Percentiles rank a stretch among this genome's conserved stretches.
Conservation (phyloP, 1,284 basidiomycete genomes). For the Naganishia cerealis region DNA sequence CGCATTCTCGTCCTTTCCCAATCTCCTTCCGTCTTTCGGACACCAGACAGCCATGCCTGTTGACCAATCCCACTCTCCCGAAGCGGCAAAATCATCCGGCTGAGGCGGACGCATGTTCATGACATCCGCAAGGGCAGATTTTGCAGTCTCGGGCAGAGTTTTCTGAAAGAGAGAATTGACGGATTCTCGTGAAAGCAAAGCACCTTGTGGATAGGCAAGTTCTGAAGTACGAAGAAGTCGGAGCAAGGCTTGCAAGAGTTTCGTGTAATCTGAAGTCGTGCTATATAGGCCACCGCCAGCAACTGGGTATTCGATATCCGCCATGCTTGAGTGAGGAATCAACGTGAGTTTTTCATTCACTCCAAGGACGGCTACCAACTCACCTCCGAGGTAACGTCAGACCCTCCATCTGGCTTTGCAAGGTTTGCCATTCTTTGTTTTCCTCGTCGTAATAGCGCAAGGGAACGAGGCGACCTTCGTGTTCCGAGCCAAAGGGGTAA, state of each 20-base stretch:
- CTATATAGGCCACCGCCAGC: constrained; percentile 46
- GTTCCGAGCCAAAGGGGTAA: constrained; percentile 39
- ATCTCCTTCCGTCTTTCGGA: constrained; percentile 32
- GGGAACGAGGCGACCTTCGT: constrained; percentile 33
- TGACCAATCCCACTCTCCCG: constrained; percentile 44
- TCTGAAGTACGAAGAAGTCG: constrained; percentile 36
- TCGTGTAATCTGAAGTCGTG: constrained; percentile 39
- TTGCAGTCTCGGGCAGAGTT: constrained; percentile 34
- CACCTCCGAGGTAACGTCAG: constrained; percentile 39
- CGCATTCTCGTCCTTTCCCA: constrained; percentile 1
- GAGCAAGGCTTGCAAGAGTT: constrained; percentile 42
- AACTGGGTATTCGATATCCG: constrained; percentile 45
- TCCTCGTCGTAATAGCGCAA: constrained; percentile 5
- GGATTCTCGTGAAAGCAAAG: constrained; percentile 36
- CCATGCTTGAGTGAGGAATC: constrained; percentile 3
- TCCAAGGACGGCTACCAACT: constrained; percentile 2
- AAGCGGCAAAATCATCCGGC: constrained; percentile 6
- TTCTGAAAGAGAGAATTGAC: constrained; percentile 39
- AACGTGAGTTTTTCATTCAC: not conserved
- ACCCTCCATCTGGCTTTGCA: constrained; percentile 37
- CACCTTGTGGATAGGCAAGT: constrained; percentile 13
- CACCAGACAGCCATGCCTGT: constrained; percentile 41
- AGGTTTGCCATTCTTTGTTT: constrained; percentile 34
- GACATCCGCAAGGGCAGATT: constrained; percentile 30
- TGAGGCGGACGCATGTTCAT: constrained; percentile 29